Conservation (phyloP, 106 monocot species). For the Dendrobium catenatum region DNA sequence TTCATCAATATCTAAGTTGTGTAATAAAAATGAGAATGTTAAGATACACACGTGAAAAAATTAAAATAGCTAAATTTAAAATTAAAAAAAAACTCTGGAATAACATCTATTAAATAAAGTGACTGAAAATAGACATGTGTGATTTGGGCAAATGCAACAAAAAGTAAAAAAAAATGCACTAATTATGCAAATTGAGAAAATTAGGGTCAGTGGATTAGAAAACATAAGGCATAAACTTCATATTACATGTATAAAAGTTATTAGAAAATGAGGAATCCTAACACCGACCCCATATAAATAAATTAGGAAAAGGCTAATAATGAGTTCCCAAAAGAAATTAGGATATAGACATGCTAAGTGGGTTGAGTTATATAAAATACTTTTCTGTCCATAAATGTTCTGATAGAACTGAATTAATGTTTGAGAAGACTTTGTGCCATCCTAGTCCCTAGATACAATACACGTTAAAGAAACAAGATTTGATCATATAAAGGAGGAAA, state of each 20-base stretch:
- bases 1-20: neutral
- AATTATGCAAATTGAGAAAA: neutral
- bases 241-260: neutral
- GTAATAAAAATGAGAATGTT: neutral
- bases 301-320: neutral
- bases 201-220: neutral
- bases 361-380: no score
- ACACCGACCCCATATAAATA: neutral
- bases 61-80: neutral
- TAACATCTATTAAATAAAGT: neutral
- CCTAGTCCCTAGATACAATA: no score
- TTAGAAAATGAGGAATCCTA: neutral
- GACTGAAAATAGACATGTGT: neutral
- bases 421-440: no score
- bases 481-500: no score
- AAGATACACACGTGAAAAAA: neutral
- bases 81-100: neutral
- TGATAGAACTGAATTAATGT: no score
- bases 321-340: neutral
- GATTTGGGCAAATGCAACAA: neutral
- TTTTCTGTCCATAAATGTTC: no score
- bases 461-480: no score
- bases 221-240: neutral
- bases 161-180: neutral
- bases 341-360: no score